Percentiles rank a stretch among this genome's conserved stretches.
phyloP scores from a whole-genome alignment of 768 basidiomycete genomes.

The Boletellus emodensis region DNA sequence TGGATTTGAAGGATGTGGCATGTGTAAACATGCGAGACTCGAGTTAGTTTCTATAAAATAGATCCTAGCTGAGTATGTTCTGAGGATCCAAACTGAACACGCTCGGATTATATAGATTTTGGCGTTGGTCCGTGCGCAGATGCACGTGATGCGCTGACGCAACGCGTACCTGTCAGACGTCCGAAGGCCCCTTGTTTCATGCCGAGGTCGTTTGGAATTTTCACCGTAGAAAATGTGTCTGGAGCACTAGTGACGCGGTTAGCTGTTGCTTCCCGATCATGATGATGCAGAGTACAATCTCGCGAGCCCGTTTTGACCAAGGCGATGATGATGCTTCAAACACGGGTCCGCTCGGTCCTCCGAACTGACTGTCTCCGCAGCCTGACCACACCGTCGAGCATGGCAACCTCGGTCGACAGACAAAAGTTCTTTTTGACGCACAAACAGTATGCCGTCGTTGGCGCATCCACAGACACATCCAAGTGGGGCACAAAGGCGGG shows the following conservation, averaged over 20 bases:
- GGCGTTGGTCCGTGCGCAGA: too few species aligned
- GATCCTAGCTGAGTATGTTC: constrained; percentile 82
- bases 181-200: not conserved
- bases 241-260: too few species aligned
- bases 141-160: not conserved
- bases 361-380: not conserved
- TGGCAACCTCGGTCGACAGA: constrained; percentile 39
- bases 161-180: not conserved
- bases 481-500: constrained; percentile 77
- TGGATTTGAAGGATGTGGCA: constrained; percentile 51
- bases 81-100: constrained; percentile 33
- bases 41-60: constrained; percentile 77
- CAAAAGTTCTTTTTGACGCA: constrained; percentile 55
- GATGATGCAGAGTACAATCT: not conserved
- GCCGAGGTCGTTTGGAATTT: not conserved
- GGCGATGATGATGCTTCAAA: not conserved
- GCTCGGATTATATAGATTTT: constrained; percentile 32
- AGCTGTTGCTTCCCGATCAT: not conserved
- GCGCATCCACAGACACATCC: constrained; percentile 72
- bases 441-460: constrained; percentile 70
- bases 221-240: not conserved
- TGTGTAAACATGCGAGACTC: constrained; percentile 76
- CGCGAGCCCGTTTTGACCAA: not conserved
- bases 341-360: not conserved
- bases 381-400: constrained; percentile 13